Evolutionary conservation across 306 rosid genomes (phyloP), one percentile per base, ranked within the genome.

Genomic region (Inga oerstediana): DNA sequence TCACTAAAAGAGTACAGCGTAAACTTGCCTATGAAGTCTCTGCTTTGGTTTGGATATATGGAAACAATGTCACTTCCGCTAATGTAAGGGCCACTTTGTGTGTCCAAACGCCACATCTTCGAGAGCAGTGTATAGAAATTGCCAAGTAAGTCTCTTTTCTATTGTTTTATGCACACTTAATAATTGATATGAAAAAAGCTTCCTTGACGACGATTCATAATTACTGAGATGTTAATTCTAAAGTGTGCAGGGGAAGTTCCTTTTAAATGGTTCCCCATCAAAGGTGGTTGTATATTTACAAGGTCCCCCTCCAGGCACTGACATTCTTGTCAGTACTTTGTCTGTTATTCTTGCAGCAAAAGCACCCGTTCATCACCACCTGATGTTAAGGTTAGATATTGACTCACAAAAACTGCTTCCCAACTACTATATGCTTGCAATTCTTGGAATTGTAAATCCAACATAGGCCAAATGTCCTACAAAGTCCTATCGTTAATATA

Each of bases 121-220:
- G 92, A 2, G 99, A 96, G 77, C 94, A 90, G 78, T 90, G 90
- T 73, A 93, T 96, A 43, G 94, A 97, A 81, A 87, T 96, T 80
- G 86, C 98, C 84, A 90, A 89, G 99, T 96, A 69, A 91, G 92
- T 87, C 9, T 69, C 72, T 70, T 35, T 52, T 66, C 48, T 44
- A 44, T 10, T 8, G 3, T 16, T 67, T 71, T 30, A 52, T 62
- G 51, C 61, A 54, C 19, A 54, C 3, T 48, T 61, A 46, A 68
- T 16, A 27, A 62, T 32, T 65, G 43, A 46, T 68, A 39, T 45
- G 51, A 48, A 58, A 61, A 37, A 70, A 56, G 75, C 75, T 81
- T 46, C 56, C 64, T 22, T 27, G 48, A 51, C 34, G 45, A 78
- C 34, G 45, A 78, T 83, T 81, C 44, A 43, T 15, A 64, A 48